phyloP scores from a whole-genome alignment of 2,329 filamentous ascomycete species.

The Fusarium armeniacum region DNA sequence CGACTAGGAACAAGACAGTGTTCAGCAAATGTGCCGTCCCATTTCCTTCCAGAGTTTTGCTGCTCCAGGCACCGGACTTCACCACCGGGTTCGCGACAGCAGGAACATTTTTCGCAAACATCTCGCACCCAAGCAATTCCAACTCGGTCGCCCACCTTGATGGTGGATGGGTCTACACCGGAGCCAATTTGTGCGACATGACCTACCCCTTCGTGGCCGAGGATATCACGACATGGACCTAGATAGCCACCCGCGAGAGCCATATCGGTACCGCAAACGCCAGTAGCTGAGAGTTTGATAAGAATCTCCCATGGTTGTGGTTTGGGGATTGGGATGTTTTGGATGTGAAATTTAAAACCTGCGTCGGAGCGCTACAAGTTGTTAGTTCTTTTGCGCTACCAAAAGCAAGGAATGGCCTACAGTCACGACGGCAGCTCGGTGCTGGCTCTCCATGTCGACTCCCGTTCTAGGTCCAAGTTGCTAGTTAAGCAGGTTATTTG shows the following conservation, averaged over 20 bases:
- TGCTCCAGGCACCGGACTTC: slow-evolving; percentile 56
- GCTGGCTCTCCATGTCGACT: background rate
- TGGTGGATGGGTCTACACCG: slow-evolving; percentile 5
- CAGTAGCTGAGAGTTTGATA: slow-evolving; percentile 30
- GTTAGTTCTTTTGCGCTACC: background rate
- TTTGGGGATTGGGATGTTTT: slow-evolving; percentile 4
- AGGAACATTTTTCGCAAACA: slow-evolving; percentile 53
- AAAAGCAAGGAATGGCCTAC: background rate
- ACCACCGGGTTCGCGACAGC: slow-evolving; percentile 52
- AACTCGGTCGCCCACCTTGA: slow-evolving; percentile 20
- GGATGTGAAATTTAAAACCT: slow-evolving; percentile 13
- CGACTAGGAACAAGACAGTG: slow-evolving; percentile 55
- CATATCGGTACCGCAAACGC: slow-evolving; percentile 43
- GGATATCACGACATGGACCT: slow-evolving; percentile 31
- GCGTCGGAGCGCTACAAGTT: slow-evolving; percentile 9
- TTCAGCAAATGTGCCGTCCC: slow-evolving; percentile 59
- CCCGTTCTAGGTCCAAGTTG: background rate
- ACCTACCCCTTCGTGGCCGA: slow-evolving; percentile 44
- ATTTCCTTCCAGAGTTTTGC: slow-evolving; percentile 53
- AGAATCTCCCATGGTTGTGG: slow-evolving; percentile 37
- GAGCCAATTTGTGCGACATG: slow-evolving; percentile 23
- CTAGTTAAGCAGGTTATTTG: background rate
- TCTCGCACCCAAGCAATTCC: slow-evolving; percentile 47
- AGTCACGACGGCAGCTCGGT: background rate
- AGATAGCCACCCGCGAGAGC: slow-evolving; percentile 36